Evolutionary conservation across 306 rosid genomes (phyloP), one percentile per base, ranked within the genome.

Genomic region (Acacia melanoxylon): DNA sequence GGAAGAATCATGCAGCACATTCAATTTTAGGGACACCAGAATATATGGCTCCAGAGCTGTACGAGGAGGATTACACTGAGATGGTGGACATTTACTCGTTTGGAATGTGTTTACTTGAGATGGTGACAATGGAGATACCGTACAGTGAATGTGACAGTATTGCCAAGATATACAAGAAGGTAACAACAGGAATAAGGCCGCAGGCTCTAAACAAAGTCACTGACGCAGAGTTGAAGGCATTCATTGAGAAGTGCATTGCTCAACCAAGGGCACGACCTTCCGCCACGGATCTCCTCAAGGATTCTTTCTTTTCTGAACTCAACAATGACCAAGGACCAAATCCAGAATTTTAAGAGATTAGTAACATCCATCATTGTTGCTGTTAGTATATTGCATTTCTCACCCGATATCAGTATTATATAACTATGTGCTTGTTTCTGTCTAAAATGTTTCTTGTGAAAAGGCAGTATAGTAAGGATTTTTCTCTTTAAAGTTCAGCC

Each of bases 41-140:
- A 82, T 95, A 85, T 71, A 93, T 95, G 98, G 99, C 99, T 27
- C 99, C 99, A 0, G 98, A 95, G 92, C 89, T 95, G 71, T 93
- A 93, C 2, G 98, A 95, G 67, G 99, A 91, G 85, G 95, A 93
- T 78, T 95, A 95, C 87, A 95, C 97, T 19, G 99, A 95, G 86
- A 90, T 95, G 97, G 98, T 95, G 83, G 98, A 95, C 86, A 91
- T 95, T 72, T 95, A 95, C 89, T 95, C 99, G 9, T 95, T 95
- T 33, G 98, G 93, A 24, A 82, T 93, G 97, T 95, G 99, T 86
- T 81, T 95, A 88, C 98, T 95, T 48, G 99, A 95, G 93, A 91
- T 93, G 98, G 95, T 86, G 11, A 95, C 98, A 15, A 85, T 62
- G 91, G 99, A 91, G 88, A 93, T 95, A 83, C 99, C 98, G 15